Base-by-base conservation (phyloP, 306 rosid genomes). In the Phaseolus lunatus region DNA sequence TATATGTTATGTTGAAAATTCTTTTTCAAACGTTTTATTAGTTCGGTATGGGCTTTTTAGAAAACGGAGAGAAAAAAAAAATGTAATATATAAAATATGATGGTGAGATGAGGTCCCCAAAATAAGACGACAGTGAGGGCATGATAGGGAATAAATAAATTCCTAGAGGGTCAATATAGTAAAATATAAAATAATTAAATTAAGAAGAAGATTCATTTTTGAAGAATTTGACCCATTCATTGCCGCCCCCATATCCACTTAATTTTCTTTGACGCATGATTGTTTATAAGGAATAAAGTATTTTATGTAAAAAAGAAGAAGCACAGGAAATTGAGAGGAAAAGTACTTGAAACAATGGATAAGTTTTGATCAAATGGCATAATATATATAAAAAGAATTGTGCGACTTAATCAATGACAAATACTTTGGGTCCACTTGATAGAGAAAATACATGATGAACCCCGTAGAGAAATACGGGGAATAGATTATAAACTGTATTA, bases 401-500 rank as follows among this genome's bases (percentile, higher is more conserved):
- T 23, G 65, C 64, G 56, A 59, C 69, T 23, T 82, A 65, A 77
- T 72, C 72, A 53, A 82, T 72, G 80, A 78, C 80, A 83, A 72
- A 47, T 72, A 84, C 48, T 50, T 78, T 62, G 84, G 67, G 43
- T 68, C 79, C 79, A 72, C 74, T 54, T 75, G 79, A 72, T 45
- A 57, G 62, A 64, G 49, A 80, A 61, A 72, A 78, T 69, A 66
- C 84, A 82, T 5, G 2, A 33, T 31, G 45, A 61, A 58, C 63
- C 80, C 82, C 33, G 80, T 65, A 73, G 62, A 71, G 76, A 52
- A 72, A 66, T 18, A 33, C 9, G 65, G 78, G 13, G 41, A 27
- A 52, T 45, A 56, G 58, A 76, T 20, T 35, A 80, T 61, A 81
- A 87, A 87, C 86, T 66, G 87, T 89, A 83, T 85, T 88, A 86